Base-by-base conservation (phyloP, 495 filamentous ascomycete genomes). In the Neurospora pannonica region DNA sequence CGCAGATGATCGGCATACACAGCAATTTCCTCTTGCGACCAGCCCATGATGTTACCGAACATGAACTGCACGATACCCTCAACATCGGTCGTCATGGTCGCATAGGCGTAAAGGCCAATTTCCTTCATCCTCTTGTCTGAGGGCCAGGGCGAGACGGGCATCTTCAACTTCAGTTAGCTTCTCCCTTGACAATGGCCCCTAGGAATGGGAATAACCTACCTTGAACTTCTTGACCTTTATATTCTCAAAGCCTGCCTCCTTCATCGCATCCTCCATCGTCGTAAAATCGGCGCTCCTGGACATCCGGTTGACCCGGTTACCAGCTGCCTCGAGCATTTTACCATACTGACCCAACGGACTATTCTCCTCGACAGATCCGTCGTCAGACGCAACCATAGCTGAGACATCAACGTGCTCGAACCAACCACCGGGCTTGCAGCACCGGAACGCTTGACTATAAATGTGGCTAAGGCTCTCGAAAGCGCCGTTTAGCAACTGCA, bases 331-430 rank as follows among this genome's bases (percentile, higher is more conserved):
- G 42, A 46, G 5, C 8, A 46, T 4, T 46, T 21, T 46, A 10
- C 42, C 42, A 46, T 46, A 46, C 42, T 21, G 42, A 46, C 0
- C 42, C 42, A 46, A 46, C n/a, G 42, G 42, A 46, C 42, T 46
- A 21, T 46, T 21, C 42, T 46, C 42, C 42, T 46, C 4, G 42
- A 46, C 42, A 46, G 86, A 86, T 67, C 81, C 82, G 73, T 89
- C 87, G 73, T 90, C 89, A 48, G 83, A 86, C 13, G 71, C 75
- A 8, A 85, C 81, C 4, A 81, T 73, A 21, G 80, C 81, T 3
- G 82, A 84, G 2, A 84, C 78, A 71, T 89, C 87, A 31, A 81
- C 79, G 38, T 85, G 84, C 74, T 92, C 90, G 86, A 81, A 21
- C 72, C 70, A 73, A 11, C 77, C 78, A 21, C 78, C 78, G n/a